phyloP scores from a whole-genome alignment of 1,284 basidiomycete species.

The Puccinia polysora region DNA sequence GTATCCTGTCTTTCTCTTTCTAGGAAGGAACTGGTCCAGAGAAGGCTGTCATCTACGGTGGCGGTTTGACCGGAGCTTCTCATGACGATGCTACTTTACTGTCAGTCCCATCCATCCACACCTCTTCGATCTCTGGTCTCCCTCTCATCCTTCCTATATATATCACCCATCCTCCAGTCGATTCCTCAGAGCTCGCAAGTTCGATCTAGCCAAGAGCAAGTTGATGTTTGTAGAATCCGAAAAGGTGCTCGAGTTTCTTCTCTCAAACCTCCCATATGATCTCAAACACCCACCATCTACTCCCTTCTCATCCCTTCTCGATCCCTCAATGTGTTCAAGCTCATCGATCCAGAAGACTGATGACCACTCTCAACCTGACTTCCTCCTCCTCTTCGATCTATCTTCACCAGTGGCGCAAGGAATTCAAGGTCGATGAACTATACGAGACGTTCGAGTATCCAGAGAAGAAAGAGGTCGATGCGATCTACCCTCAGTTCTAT shows the following conservation, averaged over 20 bases:
- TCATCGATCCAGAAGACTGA: too few species aligned
- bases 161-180: conserved; percentile 46
- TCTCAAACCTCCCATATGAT: too few species aligned
- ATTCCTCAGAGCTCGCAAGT: conserved; percentile 88
- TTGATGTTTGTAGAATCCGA: conserved; percentile 77
- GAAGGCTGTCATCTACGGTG: conserved; percentile 39
- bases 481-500: conserved; percentile 87
- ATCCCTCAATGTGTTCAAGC: too few species aligned
- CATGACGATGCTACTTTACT: conserved; percentile 30
- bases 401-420: conserved; percentile 87
- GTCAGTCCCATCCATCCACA: conserved; percentile 4
- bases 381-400: too few species aligned
- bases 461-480: conserved; percentile 76
- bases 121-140: too few species aligned
- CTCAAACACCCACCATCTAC: too few species aligned
- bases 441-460: conserved; percentile 79
- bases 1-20: conserved; percentile 67
- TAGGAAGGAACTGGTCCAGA: conserved; percentile 55
- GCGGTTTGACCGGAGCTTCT: not conserved
- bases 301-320: too few species aligned
- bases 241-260: conserved; percentile 46
- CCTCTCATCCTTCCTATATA: conserved; percentile 48
- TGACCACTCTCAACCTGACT: too few species aligned
- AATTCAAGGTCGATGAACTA: conserved; percentile 81
- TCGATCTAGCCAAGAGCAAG: conserved; percentile 76